Evolutionary conservation across 1,284 basidiomycete genomes (phyloP).

Genomic region (Ustilago hordei): DNA sequence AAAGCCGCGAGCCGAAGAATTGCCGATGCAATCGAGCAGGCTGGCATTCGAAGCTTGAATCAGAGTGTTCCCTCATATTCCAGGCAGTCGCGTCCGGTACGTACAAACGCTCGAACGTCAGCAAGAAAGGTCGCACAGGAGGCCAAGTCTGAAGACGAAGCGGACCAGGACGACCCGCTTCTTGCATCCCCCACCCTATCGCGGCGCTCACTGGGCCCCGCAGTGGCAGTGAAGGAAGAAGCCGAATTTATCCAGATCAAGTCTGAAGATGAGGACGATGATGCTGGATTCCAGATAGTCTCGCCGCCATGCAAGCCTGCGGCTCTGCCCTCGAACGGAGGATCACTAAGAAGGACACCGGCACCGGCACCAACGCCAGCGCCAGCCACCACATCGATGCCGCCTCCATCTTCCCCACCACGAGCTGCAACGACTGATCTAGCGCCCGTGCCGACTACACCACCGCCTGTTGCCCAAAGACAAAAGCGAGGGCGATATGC

Average conservation of each 20-base stretch:
- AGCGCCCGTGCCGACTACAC: constrained; percentile 5
- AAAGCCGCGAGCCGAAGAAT: constrained; percentile 39
- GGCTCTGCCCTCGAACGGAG: not conserved
- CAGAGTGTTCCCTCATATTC: not conserved
- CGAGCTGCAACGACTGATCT: constrained; percentile 18
- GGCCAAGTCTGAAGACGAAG: constrained; percentile 15
- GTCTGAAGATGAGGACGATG: constrained; percentile 50
- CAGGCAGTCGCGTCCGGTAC: not conserved
- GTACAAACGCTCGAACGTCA: not conserved
- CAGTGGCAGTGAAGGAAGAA: constrained; percentile 18
- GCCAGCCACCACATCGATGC: not conserved
- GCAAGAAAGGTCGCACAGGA: not conserved
- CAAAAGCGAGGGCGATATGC: constrained; percentile 23
- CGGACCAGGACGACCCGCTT: constrained; percentile 14
- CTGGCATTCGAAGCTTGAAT: constrained; percentile 27
- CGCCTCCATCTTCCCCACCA: constrained; percentile 9
- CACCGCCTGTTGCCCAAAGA: constrained; percentile 18
- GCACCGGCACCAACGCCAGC: not conserved
- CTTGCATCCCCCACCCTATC: constrained; percentile 26
- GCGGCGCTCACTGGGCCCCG: constrained; percentile 1
- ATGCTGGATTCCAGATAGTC: constrained; percentile 34
- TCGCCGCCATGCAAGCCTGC: constrained; percentile 12
- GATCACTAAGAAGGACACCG: not conserved
- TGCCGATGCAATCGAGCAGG: constrained; percentile 40
- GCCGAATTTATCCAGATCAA: constrained; percentile 47